Evolutionary conservation across 2,329 filamentous ascomycete genomes (phyloP).

Genomic region (Gaeumannomyces tritici): DNA sequence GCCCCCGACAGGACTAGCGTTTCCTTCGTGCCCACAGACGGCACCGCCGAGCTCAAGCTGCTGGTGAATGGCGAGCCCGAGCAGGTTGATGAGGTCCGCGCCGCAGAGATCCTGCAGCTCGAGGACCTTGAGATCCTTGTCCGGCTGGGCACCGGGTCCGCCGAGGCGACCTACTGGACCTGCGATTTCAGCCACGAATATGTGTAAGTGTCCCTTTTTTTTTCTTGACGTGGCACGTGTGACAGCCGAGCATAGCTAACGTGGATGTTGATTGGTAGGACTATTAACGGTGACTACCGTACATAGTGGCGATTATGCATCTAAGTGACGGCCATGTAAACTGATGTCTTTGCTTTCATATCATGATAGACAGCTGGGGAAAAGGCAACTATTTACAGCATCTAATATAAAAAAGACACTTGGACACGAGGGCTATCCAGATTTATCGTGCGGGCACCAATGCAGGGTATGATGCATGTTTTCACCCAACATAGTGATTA

Average conservation of each 20-base stretch:
- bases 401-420: not conserved
- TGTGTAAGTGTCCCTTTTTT: slow-evolving; percentile 26
- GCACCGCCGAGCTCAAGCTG: slow-evolving; percentile 66
- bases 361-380: not conserved
- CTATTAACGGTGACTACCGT: slow-evolving; percentile 60
- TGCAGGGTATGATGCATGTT: too few species aligned
- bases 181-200: slow-evolving; percentile 84
- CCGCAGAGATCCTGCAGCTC: slow-evolving; percentile 66
- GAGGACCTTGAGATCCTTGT: slow-evolving; percentile 76
- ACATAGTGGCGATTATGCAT: slow-evolving; percentile 30
- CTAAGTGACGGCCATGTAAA: not conserved
- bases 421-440: too few species aligned
- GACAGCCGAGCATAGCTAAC: slow-evolving; percentile 1
- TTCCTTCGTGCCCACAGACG: slow-evolving; percentile 68
- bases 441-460: too few species aligned
- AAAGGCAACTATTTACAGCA: not conserved
- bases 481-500: too few species aligned
- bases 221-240: not conserved
- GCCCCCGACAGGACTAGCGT: slow-evolving; percentile 65
- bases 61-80: slow-evolving; percentile 75
- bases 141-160: slow-evolving; percentile 56
- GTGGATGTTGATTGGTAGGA: slow-evolving; percentile 38
- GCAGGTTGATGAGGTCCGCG: slow-evolving; percentile 64
- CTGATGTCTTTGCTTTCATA: not conserved
- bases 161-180: slow-evolving; percentile 70